These are phyloP conservation scores for Phytophthora colocasiae DNA, from an alignment of 352 stramenopile genomes.

Conservation along the genomic window DNA sequence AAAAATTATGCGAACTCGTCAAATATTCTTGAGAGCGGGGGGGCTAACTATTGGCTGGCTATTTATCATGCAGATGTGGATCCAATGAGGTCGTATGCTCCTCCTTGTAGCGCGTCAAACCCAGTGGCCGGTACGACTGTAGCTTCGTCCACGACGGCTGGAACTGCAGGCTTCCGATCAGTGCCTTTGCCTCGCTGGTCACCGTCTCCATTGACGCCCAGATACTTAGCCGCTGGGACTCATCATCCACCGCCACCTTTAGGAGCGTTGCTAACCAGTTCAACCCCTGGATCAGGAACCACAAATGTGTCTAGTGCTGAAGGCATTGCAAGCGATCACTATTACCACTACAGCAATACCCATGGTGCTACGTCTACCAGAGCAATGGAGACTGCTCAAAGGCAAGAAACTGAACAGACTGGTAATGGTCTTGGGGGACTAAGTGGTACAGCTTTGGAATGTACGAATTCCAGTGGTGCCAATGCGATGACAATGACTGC, in stretches of 20 bases:
- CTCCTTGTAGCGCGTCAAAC: slow-evolving; percentile 13
- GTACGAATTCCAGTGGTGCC: slow-evolving; percentile 1
- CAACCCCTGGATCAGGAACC: slow-evolving; percentile 8
- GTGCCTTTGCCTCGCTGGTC: slow-evolving; percentile 32
- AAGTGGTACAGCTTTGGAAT: slow-evolving; percentile 10
- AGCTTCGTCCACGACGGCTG: slow-evolving; percentile 16
- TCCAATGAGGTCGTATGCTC: slow-evolving; percentile 27
- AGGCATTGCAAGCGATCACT: slow-evolving; percentile 19
- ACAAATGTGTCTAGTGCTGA: slow-evolving; percentile 7
- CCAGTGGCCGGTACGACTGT: slow-evolving; percentile 3
- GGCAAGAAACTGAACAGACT: slow-evolving; percentile 11
- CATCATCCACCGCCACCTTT: slow-evolving; percentile 19
- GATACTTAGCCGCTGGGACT: slow-evolving; percentile 29
- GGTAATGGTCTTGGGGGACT: slow-evolving; percentile 14
- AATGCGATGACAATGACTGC: slow-evolving; percentile 21
- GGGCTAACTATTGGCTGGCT: neutral
- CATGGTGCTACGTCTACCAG: slow-evolving; percentile 14
- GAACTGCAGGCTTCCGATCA: slow-evolving; percentile 11
- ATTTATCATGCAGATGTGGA: slow-evolving; percentile 26
- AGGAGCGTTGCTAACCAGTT: slow-evolving; percentile 24
- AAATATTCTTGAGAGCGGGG: neutral
- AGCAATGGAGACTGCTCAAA: slow-evolving; percentile 12
- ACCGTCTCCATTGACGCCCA: slow-evolving; percentile 31
- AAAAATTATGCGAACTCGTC: neutral
- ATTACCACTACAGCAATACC: slow-evolving; percentile 24